Evolutionary conservation across 2,329 filamentous ascomycete genomes (phyloP), one percentile per base, ranked within the genome.

Genomic region (Diaporthe sp.): DNA sequence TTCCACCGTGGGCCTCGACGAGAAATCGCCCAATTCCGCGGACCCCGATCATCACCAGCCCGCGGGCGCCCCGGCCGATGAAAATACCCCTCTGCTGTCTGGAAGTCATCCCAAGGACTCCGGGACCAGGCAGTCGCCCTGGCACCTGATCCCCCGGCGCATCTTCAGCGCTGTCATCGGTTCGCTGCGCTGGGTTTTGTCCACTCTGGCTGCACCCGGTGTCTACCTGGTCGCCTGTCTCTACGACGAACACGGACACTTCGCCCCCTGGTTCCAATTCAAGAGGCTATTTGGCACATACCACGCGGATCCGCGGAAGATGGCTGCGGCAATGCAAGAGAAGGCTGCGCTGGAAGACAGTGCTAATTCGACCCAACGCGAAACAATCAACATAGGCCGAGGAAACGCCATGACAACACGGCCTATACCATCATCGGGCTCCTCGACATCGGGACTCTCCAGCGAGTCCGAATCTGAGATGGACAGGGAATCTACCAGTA

Each of bases 161-260:
- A 89, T 98, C 76, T 92, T 92, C 57, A 90, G 90, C 75, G 91
- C 92, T 75, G 86, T 98, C 74, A 89, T 96, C 76, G 92, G 93
- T 79, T 94, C 94, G 8, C 88, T 98, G 79, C 92, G 92, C 79
- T 94, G 94, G 86, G 88, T 98, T 62, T 85, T 98, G 73, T 93
- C 94, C 68, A 94, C 94, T 19, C 86, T 98, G 76, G 90, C 94
- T 37, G 92, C 94, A 31, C 96, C 96, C 1, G 94, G 93, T 25
- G 90, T 95, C 68, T 98, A 96, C 84, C 85, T 98, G 74, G 91
- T 96, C 76, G 93, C 94, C 78, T 95, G 91, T 82, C 93, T 98
- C 80, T 96, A 94, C 85, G 93, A 97, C 81, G 92, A 95, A 61
- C 87, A 94, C 75, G 95, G 95, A 69, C 88, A 88, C 69, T 98